These are phyloP conservation scores for Pseudogymnoascus sp. DNA, from an alignment of 2,329 filamentous ascomycete species.

Conservation along the genomic window DNA sequence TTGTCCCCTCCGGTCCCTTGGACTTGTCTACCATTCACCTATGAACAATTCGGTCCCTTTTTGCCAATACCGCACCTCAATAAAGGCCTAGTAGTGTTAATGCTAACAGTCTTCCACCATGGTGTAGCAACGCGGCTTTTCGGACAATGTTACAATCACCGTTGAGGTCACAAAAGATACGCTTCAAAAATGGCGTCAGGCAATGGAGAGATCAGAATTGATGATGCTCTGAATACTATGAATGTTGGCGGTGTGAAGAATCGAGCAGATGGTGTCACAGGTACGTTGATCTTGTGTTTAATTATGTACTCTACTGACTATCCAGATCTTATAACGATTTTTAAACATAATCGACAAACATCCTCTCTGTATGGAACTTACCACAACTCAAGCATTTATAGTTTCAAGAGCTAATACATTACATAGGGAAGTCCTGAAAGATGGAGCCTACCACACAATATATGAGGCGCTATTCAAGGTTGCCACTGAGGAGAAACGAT, in stretches of 20 bases:
- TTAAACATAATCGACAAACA: slow-evolving; percentile 21
- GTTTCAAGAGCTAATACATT: slow-evolving; percentile 14
- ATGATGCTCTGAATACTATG: slow-evolving; percentile 9
- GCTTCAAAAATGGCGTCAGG: slow-evolving; percentile 7
- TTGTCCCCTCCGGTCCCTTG: not conserved
- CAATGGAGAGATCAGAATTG: slow-evolving; percentile 10
- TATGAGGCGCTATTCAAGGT: slow-evolving; percentile 73
- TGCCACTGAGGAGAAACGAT: slow-evolving; percentile 57
- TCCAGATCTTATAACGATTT: slow-evolving; percentile 25
- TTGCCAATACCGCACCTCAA: not conserved
- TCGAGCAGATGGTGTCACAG: slow-evolving; percentile 13
- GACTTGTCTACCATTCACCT: not conserved
- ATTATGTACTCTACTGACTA: not conserved
- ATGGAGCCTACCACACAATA: slow-evolving; percentile 73
- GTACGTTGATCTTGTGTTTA: slow-evolving; percentile 4
- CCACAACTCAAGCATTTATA: not conserved
- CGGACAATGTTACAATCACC: slow-evolving; percentile 3
- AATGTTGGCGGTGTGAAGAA: slow-evolving; percentile 11
- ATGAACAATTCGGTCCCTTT: not conserved
- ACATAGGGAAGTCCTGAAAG: slow-evolving; percentile 43
- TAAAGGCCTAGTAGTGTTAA: not conserved
- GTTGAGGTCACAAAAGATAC: not conserved
- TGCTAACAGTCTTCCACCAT: not conserved
- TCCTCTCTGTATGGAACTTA: slow-evolving; percentile 21
- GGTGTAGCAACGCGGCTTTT: not conserved